Percentiles rank a stretch among this genome's conserved stretches.
Evolutionary conservation across 2,329 filamentous ascomycete genomes (phyloP).

Genomic region (Diaporthe batatas): DNA sequence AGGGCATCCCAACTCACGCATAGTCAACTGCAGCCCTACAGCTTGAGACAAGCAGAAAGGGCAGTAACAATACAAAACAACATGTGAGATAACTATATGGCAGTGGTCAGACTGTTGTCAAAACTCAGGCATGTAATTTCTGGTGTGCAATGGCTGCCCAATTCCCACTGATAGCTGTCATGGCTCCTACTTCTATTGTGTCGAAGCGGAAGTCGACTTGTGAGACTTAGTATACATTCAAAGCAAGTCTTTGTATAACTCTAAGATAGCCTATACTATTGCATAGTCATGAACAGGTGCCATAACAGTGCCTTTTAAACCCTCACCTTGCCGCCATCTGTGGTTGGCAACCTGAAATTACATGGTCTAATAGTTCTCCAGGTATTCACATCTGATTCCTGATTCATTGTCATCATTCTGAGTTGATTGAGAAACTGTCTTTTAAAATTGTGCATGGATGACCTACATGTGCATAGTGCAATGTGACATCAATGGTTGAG

Average conservation of each 20-base stretch:
- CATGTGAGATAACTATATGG: no score
- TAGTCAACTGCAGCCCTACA: not conserved
- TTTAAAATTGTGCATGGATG: no score
- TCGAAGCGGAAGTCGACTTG: not conserved
- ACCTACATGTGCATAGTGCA: not conserved
- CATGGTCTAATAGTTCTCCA: no score
- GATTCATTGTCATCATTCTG: no score
- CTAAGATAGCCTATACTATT: not conserved
- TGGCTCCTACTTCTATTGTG: not conserved
- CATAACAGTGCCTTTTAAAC: not conserved
- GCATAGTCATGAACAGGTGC: not conserved
- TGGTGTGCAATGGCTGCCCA: not conserved
- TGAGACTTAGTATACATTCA: not conserved
- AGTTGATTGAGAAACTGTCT: rapidly evolving
- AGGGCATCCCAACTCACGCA: not conserved
- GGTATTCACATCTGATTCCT: not conserved
- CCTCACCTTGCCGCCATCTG: not conserved
- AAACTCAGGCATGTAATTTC: not conserved
- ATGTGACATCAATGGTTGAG: not conserved
- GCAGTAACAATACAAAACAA: rapidly evolving
- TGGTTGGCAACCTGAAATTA: no score
- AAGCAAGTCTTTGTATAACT: not conserved
- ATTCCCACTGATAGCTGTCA: no score
- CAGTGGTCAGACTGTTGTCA: not conserved
- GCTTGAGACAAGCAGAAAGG: not conserved